Conservation (phyloP, 208 protist species). For the Hexamita inflata region DNA sequence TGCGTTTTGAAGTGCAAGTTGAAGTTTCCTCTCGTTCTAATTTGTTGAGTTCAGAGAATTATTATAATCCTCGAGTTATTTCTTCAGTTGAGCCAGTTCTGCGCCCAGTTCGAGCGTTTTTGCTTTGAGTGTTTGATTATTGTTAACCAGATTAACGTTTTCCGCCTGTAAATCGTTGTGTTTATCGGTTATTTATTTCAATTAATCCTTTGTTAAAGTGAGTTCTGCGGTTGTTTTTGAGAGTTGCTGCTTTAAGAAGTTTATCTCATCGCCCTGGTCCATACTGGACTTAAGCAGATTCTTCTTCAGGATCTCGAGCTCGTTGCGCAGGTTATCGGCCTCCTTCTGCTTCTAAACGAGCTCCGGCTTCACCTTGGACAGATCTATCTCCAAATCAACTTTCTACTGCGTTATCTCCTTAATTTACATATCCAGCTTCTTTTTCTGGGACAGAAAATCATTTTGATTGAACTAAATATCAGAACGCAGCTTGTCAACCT, state of each 20-base stretch:
- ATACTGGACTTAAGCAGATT: neutral
- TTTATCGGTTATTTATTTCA: conserved; percentile 4
- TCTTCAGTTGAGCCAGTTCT: neutral
- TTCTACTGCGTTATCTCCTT: no score
- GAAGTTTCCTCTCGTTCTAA: conserved; percentile 10
- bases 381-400: no score
- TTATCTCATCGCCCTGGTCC: neutral
- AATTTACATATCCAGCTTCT: no score
- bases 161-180: neutral
- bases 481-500: neutral
- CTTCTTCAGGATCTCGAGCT: neutral
- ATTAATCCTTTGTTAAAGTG: neutral
- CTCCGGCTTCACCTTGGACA: neutral
- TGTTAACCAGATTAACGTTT: neutral
- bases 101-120: neutral
- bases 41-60: neutral
- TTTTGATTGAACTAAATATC: neutral
- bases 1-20: conserved; percentile 22
- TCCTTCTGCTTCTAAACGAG: neutral
- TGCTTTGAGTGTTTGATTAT: conserved; percentile 5
- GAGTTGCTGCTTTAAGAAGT: neutral
- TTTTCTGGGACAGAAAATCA: no score
- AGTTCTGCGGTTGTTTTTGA: neutral
- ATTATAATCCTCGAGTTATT: neutral
- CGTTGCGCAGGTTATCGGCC: neutral